Evolutionary conservation across 2,329 filamentous ascomycete species (phyloP), one percentile per base, ranked within the genome.

Genomic region (Trichoderma sp.): DNA sequence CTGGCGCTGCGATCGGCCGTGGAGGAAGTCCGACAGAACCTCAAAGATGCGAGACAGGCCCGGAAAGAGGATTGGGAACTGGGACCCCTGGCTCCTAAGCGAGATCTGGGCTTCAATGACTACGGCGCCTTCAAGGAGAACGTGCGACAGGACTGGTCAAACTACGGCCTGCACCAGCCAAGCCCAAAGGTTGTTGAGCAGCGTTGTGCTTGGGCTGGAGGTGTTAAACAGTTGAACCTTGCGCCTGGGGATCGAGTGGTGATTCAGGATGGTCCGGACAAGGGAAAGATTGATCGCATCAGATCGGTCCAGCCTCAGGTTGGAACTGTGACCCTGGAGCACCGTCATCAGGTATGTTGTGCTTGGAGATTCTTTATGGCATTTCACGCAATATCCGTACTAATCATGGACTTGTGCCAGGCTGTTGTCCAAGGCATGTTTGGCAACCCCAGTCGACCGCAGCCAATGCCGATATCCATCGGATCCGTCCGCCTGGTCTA

Each of bases 221-320:
- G 87, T 45, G 78, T 84, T 38, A 86, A 86, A 78, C 88, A 88
- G 83, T 86, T 94, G 77, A 93, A 91, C 78, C 86, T 95, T 75
- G 89, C 88, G 29, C 81, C 85, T 4, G 91, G 92, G 7, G 97
- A 98, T 84, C 90, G 97, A 76, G 95, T 98, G 38, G 94, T 96
- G 71, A 86, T 98, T 75, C 85, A 95, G 72, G 91, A 93, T 76
- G 95, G 96, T 9, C 89, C 89, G 45, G 93, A 97, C 81, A 93
- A 92, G 86, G 95, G 95, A 80, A 94, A 93, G 86, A 97, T 99
- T 84, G 94, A 94, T 68, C 86, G 86, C n/a, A 90, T 98, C 62
- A 83, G 83, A 76, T 83, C 86, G 1, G 86, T 97, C 63, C 85
- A 91, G 78, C 77, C 81, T 5, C 83, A 88, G 12, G 86, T 84